These are phyloP conservation scores for Phytophthora sojae DNA, from an alignment of 352 stramenopile species.

Conservation along the genomic window DNA sequence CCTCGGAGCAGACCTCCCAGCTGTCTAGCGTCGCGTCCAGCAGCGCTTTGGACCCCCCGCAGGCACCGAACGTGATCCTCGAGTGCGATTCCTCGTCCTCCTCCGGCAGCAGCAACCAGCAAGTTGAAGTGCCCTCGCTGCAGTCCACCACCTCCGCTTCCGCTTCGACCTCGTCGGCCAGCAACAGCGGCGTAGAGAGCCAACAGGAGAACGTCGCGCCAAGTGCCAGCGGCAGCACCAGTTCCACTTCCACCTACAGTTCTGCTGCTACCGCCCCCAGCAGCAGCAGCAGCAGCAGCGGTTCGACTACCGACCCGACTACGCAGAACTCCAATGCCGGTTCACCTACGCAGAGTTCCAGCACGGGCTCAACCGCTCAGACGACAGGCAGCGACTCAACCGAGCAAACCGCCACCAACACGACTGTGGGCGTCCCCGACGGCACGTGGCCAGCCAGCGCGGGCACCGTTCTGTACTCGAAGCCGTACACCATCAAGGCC, in stretches of 20 bases:
- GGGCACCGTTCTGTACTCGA: no score
- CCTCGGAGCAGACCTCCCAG: neutral
- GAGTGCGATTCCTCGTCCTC: neutral
- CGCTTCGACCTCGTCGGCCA: conserved; percentile 2
- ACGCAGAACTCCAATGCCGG: no score
- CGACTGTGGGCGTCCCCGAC: no score
- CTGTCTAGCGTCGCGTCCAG: conserved; percentile 16
- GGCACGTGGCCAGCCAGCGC: no score
- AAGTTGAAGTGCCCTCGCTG: conserved; percentile 7
- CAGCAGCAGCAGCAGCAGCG: no score
- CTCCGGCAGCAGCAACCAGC: conserved; percentile 2
- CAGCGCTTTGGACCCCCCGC: neutral
- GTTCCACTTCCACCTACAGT: neutral
- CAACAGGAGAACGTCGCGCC: neutral
- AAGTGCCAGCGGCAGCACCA: conserved; percentile 3
- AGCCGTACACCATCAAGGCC: no score
- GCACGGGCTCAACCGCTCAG: no score
- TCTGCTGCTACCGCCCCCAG: neutral
- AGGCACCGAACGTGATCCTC: neutral
- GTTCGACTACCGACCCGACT: no score
- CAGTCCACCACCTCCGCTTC: conserved; percentile 4
- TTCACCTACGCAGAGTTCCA: no score
- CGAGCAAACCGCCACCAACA: no score
- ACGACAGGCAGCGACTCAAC: no score
- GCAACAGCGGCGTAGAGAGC: neutral